Conservation (phyloP, 495 filamentous ascomycete species). For the Xylaria flabelliformis region DNA sequence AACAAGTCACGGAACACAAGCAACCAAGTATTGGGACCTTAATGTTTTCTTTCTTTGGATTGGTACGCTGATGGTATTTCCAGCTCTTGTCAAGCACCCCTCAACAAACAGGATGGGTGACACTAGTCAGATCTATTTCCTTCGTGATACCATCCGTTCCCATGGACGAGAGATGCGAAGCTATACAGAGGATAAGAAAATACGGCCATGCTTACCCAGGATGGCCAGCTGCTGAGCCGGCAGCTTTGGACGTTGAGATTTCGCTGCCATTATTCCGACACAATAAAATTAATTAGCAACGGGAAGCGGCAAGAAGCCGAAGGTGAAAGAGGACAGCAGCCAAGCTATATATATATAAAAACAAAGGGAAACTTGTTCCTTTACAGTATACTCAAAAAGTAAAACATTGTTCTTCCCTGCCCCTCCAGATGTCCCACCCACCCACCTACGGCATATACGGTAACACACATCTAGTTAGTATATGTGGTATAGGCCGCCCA, state of each 20-base stretch:
- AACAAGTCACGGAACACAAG: conserved; percentile 35
- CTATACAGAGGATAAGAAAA: conserved; percentile 7
- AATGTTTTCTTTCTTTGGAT: conserved; percentile 16
- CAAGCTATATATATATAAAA: conserved; percentile 1
- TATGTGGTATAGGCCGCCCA: neutral
- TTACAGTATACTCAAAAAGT: neutral
- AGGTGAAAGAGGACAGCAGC: neutral
- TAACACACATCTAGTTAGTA: neutral
- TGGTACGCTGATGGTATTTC: neutral
- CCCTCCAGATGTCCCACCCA: neutral
- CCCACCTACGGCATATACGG: neutral
- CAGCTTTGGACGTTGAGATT: conserved; percentile 42
- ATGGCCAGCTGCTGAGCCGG: conserved; percentile 61
- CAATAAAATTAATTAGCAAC: neutral
- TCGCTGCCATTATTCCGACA: conserved; percentile 42
- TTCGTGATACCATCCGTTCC: too few species aligned
- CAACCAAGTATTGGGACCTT: neutral
- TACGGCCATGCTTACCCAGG: conserved; percentile 60
- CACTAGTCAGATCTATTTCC: neutral
- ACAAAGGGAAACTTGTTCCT: neutral
- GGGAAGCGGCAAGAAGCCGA: conserved; percentile 1
- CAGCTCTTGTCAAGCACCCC: neutral
- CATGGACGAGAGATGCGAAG: neutral
- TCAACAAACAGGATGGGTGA: neutral
- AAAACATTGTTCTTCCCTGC: neutral